Evolutionary conservation across 1,284 basidiomycete genomes (phyloP), one percentile per base, ranked within the genome.

Genomic region (Ganoderma meredithae): DNA sequence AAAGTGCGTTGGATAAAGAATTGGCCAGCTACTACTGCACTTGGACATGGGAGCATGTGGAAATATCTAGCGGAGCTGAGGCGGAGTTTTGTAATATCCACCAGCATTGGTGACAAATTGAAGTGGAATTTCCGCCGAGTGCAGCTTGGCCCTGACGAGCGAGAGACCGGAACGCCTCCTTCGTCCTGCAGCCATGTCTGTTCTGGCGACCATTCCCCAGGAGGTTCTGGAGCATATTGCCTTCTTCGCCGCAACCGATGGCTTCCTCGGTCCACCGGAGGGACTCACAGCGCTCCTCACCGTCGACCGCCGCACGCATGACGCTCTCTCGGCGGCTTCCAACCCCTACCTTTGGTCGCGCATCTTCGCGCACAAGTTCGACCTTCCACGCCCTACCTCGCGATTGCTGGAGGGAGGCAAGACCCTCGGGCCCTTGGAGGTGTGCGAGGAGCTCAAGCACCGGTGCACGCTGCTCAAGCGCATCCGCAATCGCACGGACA

Each of bases 381-480:
- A 87, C 73, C 62, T 72, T 25, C 70, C 73, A 17, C 64, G 78
- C 0, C 71, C 76, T 22, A 22, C 71, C 0, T 77, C 79, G 17
- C 75, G 81, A 9, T 68, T 82, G 7, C 78, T 76, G 0, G 62
- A 63, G 6, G 31, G 15, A 9, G 60, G 17, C 3, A 71, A 69
- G 10, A 41, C 64, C 10, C 55, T 73, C 0, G 70, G 74, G 12
- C 74, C 79, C 8, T 55, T 71, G 17, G 78, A 78, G 40, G 73
- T 82, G 33, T 75, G 79, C 7, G 75, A 75, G 10, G 82, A 83
- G 80, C 68, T 82, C 85, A 72, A 82, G 73, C 83, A 82, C 39
- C 81, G 92, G 68, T 92, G 84, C 75, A 74, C 78, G 22, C 77
- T 83, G 62, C 77, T 93, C 66, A 86, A 84, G 69, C 83, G 83